phyloP scores from a whole-genome alignment of 805 yeast genomes.

The Sugiyamaella smithiae region DNA sequence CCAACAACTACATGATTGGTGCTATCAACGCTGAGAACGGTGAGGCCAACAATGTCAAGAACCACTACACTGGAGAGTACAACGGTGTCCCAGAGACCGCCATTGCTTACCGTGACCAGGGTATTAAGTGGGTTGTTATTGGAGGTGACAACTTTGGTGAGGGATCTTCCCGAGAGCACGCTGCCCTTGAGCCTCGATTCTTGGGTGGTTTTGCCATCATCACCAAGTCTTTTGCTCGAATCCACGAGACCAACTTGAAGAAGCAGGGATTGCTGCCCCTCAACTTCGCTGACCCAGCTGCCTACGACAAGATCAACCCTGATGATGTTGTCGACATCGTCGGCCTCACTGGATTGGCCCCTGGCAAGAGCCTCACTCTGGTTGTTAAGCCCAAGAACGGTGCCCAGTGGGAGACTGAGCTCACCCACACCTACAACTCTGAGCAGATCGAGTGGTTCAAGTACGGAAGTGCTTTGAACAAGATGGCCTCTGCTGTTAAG shows the following conservation, averaged over 20 bases:
- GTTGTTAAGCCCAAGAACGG: slow-evolving; percentile 73
- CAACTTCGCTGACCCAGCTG: slow-evolving; percentile 85
- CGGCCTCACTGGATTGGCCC: slow-evolving; percentile 82
- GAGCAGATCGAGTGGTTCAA: slow-evolving; percentile 99
- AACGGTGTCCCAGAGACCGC: slow-evolving; percentile 97
- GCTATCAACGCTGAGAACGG: slow-evolving; percentile 96
- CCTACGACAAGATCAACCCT: slow-evolving; percentile 90
- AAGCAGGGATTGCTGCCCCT: slow-evolving; percentile 98
- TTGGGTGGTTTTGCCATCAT: slow-evolving; percentile 97
- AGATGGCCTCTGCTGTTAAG: slow-evolving; percentile 57
- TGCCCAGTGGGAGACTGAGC: slow-evolving; percentile 79
- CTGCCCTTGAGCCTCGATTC: slow-evolving; percentile 99
- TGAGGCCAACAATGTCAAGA: slow-evolving; percentile 87
- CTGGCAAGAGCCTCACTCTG: slow-evolving; percentile 86
- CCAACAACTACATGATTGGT: slow-evolving; percentile 99
- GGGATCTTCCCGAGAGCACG: slow-evolving; percentile 99
- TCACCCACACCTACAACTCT: slow-evolving; percentile 91
- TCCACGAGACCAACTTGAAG: slow-evolving; percentile 99
- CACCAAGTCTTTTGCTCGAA: slow-evolving; percentile 97
- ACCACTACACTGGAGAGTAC: slow-evolving; percentile 88
- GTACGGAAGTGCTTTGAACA: slow-evolving; percentile 98
- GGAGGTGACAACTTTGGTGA: slow-evolving; percentile 99
- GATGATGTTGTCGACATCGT: slow-evolving; percentile 84
- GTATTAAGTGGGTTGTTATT: slow-evolving; percentile 92
- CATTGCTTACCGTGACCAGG: slow-evolving; percentile 88